Evolutionary conservation across 2,329 filamentous ascomycete genomes (phyloP).

Genomic region (Neofusicoccum sp.): DNA sequence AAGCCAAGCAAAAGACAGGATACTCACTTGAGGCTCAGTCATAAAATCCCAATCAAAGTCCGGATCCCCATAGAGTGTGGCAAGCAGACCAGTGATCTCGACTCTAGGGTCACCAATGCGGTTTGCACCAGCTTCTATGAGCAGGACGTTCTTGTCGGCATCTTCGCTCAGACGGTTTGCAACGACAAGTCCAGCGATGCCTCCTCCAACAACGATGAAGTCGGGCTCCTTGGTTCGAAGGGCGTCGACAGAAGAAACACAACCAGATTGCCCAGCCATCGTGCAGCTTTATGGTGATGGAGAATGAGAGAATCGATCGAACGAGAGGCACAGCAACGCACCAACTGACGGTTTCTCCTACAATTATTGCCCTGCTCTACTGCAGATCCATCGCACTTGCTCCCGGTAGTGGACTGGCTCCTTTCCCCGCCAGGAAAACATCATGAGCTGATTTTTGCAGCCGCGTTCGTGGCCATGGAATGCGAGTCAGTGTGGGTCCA

Average conservation of each 20-base stretch:
- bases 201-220: conserved; percentile 29
- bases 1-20: background rate
- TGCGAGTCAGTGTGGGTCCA: background rate
- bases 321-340: background rate
- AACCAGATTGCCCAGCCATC: background rate
- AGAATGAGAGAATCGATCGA: background rate
- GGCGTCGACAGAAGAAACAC: background rate
- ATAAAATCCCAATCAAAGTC: conserved; percentile 37
- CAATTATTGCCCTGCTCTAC: background rate
- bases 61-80: conserved; percentile 30
- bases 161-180: conserved; percentile 31
- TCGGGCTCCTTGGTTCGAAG: background rate
- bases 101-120: conserved; percentile 32
- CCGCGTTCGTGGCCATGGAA: background rate
- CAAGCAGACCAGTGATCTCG: conserved; percentile 30
- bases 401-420: background rate
- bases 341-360: no score
- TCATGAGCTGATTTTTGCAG: background rate
- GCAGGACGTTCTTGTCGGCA: conserved; percentile 24
- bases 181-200: conserved; percentile 24
- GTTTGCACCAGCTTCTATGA: conserved; percentile 30
- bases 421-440: background rate
- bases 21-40: conserved; percentile 34
- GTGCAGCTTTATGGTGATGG: background rate
- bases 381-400: background rate